phyloP scores from a whole-genome alignment of 2,329 filamentous ascomycete species.

The Gnomoniopsis sp. region DNA sequence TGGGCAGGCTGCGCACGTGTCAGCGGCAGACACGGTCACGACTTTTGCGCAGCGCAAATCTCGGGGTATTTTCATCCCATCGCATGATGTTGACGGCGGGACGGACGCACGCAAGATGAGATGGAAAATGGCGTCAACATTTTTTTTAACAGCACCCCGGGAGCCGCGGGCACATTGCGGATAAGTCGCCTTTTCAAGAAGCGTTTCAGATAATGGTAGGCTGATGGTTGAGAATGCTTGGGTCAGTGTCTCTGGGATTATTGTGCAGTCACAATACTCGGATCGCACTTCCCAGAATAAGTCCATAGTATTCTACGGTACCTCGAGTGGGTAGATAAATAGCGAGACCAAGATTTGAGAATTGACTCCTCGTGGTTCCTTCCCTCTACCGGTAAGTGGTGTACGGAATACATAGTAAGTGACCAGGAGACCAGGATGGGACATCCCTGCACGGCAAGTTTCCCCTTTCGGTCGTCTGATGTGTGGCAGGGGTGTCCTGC shows the following conservation, averaged over 20 bases:
- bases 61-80: conserved; percentile 14
- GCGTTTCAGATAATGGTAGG: conserved; percentile 2
- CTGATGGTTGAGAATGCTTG: neutral
- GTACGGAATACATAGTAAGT: too few relatives aligned
- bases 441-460: neutral
- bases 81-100: conserved; percentile 14
- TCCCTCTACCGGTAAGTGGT: too few relatives aligned
- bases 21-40: neutral
- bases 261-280: too few relatives aligned
- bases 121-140: conserved; percentile 6
- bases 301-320: too few relatives aligned
- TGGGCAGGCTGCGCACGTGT: conserved; percentile 2
- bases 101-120: conserved; percentile 10
- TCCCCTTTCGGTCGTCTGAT: conserved; percentile 1
- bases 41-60: neutral
- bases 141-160: neutral
- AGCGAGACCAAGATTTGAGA: too few relatives aligned
- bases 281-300: too few relatives aligned
- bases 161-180: conserved; percentile 9
- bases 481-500: conserved; percentile 2
- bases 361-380: too few relatives aligned
- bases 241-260: neutral
- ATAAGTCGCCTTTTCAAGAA: conserved; percentile 4
- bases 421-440: neutral
- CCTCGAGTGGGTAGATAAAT: too few relatives aligned